Conservation (phyloP, 78 protist species). For the slime mould (Dictyostelium discoideum) region dicty_2.7 NC_007090.3:4336001-4336500, state of each 20-base stretch:
- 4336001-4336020: neutral
- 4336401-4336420: constrained; percentile 43
- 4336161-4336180: neutral
- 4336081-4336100: neutral
- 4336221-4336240: constrained; percentile 1
- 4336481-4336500: constrained; percentile 51
- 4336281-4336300: neutral
- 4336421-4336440: constrained; percentile 46
- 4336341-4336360: constrained; percentile 84
- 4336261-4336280: neutral
- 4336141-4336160: constrained; percentile 1
- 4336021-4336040: neutral
- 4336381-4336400: constrained; percentile 84
- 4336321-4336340: constrained; percentile 31
- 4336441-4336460: constrained; percentile 81
- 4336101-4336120: neutral
- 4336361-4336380: constrained; percentile 71
- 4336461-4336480: constrained; percentile 44
- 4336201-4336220: constrained; percentile 10
- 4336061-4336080: constrained; percentile 40
- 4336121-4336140: constrained; percentile 21
- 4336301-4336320: constrained; percentile 85
- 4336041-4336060: neutral
- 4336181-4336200: neutral
- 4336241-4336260: neutral